These are phyloP conservation scores for Neltuma alba DNA, from an alignment of 306 rosid species.

Conservation along the genomic window DNA sequence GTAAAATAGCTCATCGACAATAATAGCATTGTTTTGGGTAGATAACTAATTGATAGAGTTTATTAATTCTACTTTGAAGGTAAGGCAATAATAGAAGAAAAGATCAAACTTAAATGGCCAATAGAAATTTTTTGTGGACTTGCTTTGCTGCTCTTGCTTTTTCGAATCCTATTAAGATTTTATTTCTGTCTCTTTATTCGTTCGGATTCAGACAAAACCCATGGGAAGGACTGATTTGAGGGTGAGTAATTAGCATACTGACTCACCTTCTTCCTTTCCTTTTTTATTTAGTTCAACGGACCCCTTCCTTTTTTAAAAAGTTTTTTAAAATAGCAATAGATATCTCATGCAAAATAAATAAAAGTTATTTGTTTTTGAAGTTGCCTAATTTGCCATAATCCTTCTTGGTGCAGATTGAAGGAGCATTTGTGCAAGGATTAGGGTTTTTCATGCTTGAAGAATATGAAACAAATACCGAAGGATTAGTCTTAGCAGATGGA, in stretches of 20 bases:
- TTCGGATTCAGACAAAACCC: neutral
- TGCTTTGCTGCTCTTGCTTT: neutral
- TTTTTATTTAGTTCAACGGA: neutral
- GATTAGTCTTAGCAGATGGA: conserved; percentile 64
- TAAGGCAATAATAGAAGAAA: too few species aligned
- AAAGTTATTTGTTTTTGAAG: neutral
- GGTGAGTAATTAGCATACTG: neutral
- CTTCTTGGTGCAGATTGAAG: conserved; percentile 70
- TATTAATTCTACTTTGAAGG: too few species aligned
- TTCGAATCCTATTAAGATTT: neutral
- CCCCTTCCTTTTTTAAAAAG: too few species aligned
- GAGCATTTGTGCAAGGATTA: conserved; percentile 91
- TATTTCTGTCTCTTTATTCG: neutral
- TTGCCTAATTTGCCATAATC: neutral
- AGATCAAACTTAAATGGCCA: too few species aligned
- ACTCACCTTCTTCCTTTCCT: neutral
- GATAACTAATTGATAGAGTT: too few species aligned
- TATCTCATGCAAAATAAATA: neutral
- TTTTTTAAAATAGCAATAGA: too few species aligned
- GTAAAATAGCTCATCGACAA: too few species aligned
- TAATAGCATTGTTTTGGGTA: too few species aligned
- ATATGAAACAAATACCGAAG: conserved; percentile 59
- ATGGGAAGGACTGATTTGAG: neutral
- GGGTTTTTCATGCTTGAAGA: conserved; percentile 93
- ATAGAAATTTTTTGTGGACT: neutral